Base-by-base conservation (phyloP, 495 filamentous ascomycete genomes). In the Mytilinidion resinicola region DNA sequence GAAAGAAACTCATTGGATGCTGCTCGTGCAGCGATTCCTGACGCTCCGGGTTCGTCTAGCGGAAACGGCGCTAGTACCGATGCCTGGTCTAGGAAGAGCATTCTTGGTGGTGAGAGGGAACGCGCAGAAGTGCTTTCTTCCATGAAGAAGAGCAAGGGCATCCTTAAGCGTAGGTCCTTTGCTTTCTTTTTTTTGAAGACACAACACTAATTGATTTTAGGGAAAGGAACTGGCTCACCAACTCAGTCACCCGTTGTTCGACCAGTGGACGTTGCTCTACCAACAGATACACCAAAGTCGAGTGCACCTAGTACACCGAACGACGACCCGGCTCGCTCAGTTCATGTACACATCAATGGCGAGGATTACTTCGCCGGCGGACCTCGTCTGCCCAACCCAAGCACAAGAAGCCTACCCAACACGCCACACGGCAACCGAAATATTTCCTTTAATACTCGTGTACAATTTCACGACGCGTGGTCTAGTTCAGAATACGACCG, bases 401-500 rank as follows among this genome's bases (percentile, higher is more conserved):
- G 89, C 34, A 70, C 77, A 5, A 89, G 87, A 73, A 91, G 90
- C 67, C 81, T 86, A 14, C 90, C 90, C 7, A 79, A 77, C 41
- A 92, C 90, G 14, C 91, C 91, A 1, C 81, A 84, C 53, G 74
- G 81, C n/a, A 82, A 82, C 57, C 85, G 88, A 58, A 88, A 84
- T 70, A 92, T 96, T 53, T 86, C 83, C 36, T 99, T 96, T 71
- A 96, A 87, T 69, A 92, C 93, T 56, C 83, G 92, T 21, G 91
- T 97, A 51, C 84, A 93, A 56, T 96, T 95, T 69, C 85, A 96
- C 68, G 93, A 99, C 66, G 96, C 89, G 14, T 97, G 93, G 92
- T 89, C 91, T 6, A 88, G 84, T 65, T 85, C 85, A 57, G 93
- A 99, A 74, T 99, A 99, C 69, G 93, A 99, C 68, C 86, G 93